These are phyloP conservation scores for Citrullus colocynthis DNA, from an alignment of 306 rosid species.

Conservation along the genomic window DNA sequence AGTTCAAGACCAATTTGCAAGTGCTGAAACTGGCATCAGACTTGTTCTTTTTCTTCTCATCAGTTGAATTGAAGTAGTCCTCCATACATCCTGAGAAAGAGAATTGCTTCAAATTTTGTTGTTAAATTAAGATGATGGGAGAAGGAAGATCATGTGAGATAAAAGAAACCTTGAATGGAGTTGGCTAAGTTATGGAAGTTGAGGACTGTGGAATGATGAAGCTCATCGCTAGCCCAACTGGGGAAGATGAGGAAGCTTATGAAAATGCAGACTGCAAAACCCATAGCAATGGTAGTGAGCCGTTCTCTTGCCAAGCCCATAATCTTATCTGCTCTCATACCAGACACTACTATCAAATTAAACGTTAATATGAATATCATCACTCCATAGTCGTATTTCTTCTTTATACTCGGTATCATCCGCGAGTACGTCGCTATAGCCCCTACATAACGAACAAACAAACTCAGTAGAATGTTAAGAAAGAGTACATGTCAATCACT, in stretches of 20 bases:
- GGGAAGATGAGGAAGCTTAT: slow-evolving; percentile 58
- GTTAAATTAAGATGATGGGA: neutral
- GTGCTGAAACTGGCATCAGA: slow-evolving; percentile 5
- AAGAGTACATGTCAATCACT: too few relatives aligned
- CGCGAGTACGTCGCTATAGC: slow-evolving; percentile 42
- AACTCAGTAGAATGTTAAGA: neutral
- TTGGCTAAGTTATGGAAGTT: slow-evolving; percentile 43
- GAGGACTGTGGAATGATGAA: slow-evolving; percentile 46
- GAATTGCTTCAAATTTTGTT: neutral
- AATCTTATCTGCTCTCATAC: slow-evolving; percentile 34
- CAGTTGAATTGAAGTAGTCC: slow-evolving; percentile 22
- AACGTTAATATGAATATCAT: slow-evolving; percentile 66
- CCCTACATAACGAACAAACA: slow-evolving; percentile 15
- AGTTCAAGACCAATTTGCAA: slow-evolving; percentile 54
- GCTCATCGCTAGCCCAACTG: slow-evolving; percentile 79
- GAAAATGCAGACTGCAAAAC: slow-evolving; percentile 47
- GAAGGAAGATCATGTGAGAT: neutral
- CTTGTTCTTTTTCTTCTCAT: slow-evolving; percentile 27
- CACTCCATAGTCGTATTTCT: slow-evolving; percentile 67
- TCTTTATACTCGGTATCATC: slow-evolving; percentile 46
- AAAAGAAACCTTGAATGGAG: slow-evolving; percentile 41
- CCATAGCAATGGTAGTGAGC: slow-evolving; percentile 47
- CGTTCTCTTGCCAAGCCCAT: slow-evolving; percentile 55
- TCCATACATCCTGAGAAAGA: slow-evolving; percentile 38
- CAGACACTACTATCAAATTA: slow-evolving; percentile 70